Evolutionary conservation across 192 early-diverging fungal genomes (phyloP), one percentile per base, ranked within the genome.

Genomic region (Backusella macrospora): DNA sequence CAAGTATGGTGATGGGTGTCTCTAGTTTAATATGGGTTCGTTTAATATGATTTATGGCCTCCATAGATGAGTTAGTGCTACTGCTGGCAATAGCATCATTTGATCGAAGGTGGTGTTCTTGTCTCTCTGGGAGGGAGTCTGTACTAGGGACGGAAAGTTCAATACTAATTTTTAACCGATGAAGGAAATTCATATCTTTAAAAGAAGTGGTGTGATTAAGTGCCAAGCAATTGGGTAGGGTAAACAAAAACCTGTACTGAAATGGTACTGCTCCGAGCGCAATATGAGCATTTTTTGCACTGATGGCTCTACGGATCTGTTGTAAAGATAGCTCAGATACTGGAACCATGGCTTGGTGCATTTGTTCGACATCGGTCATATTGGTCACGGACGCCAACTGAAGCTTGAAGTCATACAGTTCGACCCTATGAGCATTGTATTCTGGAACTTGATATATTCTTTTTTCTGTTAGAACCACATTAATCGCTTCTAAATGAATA

Each of bases 171-270:
- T 75, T 74, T 9, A 79, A 34, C 23, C 65, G 65, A 29, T 79
- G 78, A 6, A 47, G 38, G 62, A 79, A 75, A 29, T 75, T 65
- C 16, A 79, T 79, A 39, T 79, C 73, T 15, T 48, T 44, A 43
- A 45, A 75, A 40, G 46, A 71, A 39, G 78, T 79, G 21, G 77
- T 75, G 21, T 79, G 78, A 34, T 79, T 79, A 14, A 74, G 63
- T 48, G 68, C 39, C 38, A 75, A 14, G 34, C 78, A 79, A 34
- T 79, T 79, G 16, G 77, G 78, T 38, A 79, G 43, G 0, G 71
- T 75, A 18, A 79, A 79, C n/a, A 79, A 47, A 37, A 79, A 72
- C 5, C 70, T 69, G 29, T 75, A 71, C 40, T 76, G 74, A 29
- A 76, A 76, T 5, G 74, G 62, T 0, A 16, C 47, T 5, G 44